These are phyloP conservation scores for Leishmania tropica DNA, from an alignment of 208 protist species.

Conservation along the genomic window DNA sequence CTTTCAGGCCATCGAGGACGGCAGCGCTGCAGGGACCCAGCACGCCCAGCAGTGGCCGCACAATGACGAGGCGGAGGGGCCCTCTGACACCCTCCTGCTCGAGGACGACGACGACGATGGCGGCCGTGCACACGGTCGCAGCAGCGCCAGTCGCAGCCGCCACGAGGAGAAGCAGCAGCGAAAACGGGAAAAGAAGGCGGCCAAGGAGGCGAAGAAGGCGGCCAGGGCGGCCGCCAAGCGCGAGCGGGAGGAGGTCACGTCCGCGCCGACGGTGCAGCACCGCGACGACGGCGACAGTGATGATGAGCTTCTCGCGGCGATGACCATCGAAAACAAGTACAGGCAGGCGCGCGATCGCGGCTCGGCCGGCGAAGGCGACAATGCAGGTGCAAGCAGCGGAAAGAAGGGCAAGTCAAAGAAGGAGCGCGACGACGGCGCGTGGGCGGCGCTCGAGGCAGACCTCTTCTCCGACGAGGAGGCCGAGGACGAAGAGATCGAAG, in stretches of 20 bases:
- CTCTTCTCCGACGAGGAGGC: constrained; percentile 24
- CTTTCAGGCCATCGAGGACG: constrained; percentile 17
- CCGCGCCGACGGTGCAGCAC: constrained; percentile 6
- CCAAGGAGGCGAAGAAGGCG: constrained; percentile 22
- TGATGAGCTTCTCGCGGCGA: constrained; percentile 13
- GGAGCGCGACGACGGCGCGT: constrained; percentile 10
- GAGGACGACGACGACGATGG: neutral
- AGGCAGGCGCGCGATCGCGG: neutral
- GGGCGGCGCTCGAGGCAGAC: constrained; percentile 25
- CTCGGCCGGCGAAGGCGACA: neutral
- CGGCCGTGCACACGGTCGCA: neutral
- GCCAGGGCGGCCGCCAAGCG: constrained; percentile 26
- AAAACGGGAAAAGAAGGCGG: constrained; percentile 23
- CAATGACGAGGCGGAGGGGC: neutral
- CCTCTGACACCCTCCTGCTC: neutral
- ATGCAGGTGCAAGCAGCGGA: neutral
- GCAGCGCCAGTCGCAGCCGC: constrained; percentile 6
- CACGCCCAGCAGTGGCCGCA: neutral
- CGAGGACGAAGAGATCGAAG: constrained; percentile 8
- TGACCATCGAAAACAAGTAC: constrained; percentile 25
- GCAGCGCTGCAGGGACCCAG: neutral
- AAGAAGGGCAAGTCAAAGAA: neutral
- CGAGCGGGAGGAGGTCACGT: constrained; percentile 24
- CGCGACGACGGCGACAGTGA: neutral
- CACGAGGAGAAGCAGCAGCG: constrained; percentile 23